phyloP scores from a whole-genome alignment of 2,329 filamentous ascomycete genomes.

The Xylaria arbuscula region DNA sequence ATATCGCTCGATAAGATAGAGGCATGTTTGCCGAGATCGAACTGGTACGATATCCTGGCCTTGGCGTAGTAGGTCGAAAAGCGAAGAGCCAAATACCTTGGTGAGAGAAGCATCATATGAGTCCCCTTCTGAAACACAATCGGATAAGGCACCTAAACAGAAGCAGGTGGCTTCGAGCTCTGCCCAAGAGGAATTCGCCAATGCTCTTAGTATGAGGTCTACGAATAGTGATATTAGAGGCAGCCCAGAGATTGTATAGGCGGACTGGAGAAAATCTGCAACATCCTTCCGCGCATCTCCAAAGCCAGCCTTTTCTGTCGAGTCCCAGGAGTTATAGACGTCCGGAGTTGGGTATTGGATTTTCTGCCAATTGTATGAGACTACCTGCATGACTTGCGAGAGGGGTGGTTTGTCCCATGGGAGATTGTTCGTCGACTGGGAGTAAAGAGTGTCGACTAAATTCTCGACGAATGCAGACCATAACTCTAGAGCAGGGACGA shows the following conservation, averaged over 20 bases:
- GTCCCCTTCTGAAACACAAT: conserved; percentile 70
- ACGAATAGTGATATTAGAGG: conserved; percentile 68
- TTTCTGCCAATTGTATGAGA: conserved; percentile 75
- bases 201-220: conserved; percentile 63
- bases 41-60: conserved; percentile 65
- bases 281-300: conserved; percentile 80
- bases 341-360: conserved; percentile 72
- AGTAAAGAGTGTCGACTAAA: conserved; percentile 68
- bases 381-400: conserved; percentile 69
- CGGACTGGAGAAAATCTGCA: conserved; percentile 79
- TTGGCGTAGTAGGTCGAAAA: conserved; percentile 67
- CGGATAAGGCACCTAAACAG: conserved; percentile 74
- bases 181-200: conserved; percentile 63
- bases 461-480: conserved; percentile 82
- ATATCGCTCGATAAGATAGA: conserved; percentile 77
- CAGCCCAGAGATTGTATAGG: conserved; percentile 71
- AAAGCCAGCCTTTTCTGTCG: conserved; percentile 74
- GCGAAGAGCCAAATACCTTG: conserved; percentile 69
- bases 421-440: conserved; percentile 58
- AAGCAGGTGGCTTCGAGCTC: conserved; percentile 71
- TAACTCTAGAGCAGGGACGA: conserved; percentile 80
- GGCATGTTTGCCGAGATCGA: conserved; percentile 73
- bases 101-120: conserved; percentile 68
- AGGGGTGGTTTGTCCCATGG: conserved; percentile 70
- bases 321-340: conserved; percentile 74